These are phyloP conservation scores for Acanthamoeba royreba DNA, from an alignment of 208 protist genomes.

Conservation along the genomic window DNA sequence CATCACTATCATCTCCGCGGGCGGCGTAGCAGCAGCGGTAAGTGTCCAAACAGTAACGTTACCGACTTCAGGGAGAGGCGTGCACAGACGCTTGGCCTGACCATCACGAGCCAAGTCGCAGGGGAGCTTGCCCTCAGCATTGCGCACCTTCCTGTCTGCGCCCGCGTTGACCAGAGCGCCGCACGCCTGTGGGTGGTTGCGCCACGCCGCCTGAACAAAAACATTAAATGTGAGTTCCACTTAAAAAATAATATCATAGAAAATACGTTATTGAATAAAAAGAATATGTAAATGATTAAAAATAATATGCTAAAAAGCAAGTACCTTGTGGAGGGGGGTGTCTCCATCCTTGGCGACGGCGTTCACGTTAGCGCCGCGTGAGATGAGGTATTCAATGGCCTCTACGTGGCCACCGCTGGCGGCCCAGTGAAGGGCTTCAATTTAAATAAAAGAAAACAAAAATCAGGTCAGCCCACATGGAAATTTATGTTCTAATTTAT, in stretches of 20 bases:
- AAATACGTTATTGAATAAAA: neutral
- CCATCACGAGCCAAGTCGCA: neutral
- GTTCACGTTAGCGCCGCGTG: neutral
- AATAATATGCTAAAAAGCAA: neutral
- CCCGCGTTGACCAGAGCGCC: neutral
- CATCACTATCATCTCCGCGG: too few relatives aligned
- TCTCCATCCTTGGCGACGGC: conserved; percentile 16
- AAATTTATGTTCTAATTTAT: neutral
- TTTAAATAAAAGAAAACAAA: neutral
- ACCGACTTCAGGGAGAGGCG: neutral
- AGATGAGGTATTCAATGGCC: neutral
- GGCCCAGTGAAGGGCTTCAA: conserved; percentile 35
- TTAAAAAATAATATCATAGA: neutral
- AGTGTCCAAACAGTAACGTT: neutral
- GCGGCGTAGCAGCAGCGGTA: neutral
- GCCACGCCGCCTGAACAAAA: neutral
- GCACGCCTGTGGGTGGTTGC: conserved; percentile 2
- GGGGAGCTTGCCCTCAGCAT: neutral
- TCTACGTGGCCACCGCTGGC: conserved; percentile 3
- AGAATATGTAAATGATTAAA: neutral
- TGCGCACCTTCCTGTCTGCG: neutral
- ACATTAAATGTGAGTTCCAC: neutral
- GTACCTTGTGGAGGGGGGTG: conserved; percentile 28
- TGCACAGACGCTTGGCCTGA: neutral
- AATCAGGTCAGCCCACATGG: neutral